A percentile compares a stretch with the other conserved stretches of the same genome.
phyloP scores from a whole-genome alignment of 2,329 filamentous ascomycete genomes.

The Emergomyces orientalis region DNA sequence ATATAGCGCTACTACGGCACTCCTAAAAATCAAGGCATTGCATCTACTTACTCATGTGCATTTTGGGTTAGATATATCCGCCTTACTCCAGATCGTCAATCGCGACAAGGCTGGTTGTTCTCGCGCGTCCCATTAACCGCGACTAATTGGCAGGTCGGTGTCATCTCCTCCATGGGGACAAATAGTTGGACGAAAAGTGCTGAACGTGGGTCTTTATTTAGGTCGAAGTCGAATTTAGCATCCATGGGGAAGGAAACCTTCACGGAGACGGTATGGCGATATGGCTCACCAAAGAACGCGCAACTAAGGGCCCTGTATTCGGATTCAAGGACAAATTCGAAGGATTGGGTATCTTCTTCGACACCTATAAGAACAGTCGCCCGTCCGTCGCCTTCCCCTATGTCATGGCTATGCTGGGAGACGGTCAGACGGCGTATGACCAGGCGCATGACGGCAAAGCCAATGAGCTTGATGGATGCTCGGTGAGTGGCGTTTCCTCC shows the following conservation, averaged over 20 bases:
- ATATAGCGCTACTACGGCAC: background rate
- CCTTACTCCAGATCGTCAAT: slow-evolving; percentile 80
- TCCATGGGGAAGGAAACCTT: slow-evolving; percentile 77
- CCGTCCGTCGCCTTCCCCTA: slow-evolving; percentile 94
- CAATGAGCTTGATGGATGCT: slow-evolving; percentile 89
- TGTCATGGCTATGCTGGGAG: slow-evolving; percentile 96
- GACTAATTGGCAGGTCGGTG: slow-evolving; percentile 81
- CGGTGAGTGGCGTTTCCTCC: slow-evolving; percentile 40
- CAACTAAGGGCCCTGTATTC: slow-evolving; percentile 71
- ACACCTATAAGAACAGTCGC: slow-evolving; percentile 99
- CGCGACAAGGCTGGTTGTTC: slow-evolving; percentile 87
- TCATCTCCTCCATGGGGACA: background rate
- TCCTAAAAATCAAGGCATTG: slow-evolving; percentile 11
- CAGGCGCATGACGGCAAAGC: slow-evolving; percentile 90
- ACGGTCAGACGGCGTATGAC: slow-evolving; percentile 82
- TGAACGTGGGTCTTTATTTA: slow-evolving; percentile 21
- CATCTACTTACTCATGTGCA: slow-evolving; percentile 15
- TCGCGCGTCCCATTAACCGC: slow-evolving; percentile 89
- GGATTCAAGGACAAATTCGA: slow-evolving; percentile 83
- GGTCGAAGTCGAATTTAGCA: slow-evolving; percentile 91
- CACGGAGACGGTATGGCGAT: slow-evolving; percentile 96
- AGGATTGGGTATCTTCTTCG: slow-evolving; percentile 88
- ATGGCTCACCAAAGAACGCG: slow-evolving; percentile 95
- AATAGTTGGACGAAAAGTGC: slow-evolving; percentile 3
- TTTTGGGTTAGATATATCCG: slow-evolving; percentile 66